Evolutionary conservation across 306 rosid genomes (phyloP).

Genomic region (Vigna unguiculata): DNA sequence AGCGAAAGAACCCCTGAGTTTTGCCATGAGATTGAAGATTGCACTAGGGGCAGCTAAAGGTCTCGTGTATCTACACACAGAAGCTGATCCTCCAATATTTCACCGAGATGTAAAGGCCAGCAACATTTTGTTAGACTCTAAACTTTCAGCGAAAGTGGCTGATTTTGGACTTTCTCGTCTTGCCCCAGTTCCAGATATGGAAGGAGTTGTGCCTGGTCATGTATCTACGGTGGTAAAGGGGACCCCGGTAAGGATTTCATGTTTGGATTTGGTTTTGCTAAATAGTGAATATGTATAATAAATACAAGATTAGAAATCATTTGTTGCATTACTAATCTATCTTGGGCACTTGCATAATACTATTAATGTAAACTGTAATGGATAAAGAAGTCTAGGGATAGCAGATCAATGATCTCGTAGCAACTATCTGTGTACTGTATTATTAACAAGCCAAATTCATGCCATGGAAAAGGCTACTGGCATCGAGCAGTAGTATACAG

Average conservation of each 20-base stretch:
- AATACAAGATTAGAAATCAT: slow-evolving; percentile 8
- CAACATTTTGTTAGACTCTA: slow-evolving; percentile 88
- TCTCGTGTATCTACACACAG: slow-evolving; percentile 84
- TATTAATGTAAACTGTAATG: neutral
- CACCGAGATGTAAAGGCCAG: slow-evolving; percentile 97
- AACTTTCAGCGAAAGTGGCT: slow-evolving; percentile 76
- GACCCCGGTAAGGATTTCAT: slow-evolving; percentile 75
- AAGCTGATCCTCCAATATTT: slow-evolving; percentile 98
- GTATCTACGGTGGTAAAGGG: slow-evolving; percentile 97
- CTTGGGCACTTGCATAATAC: neutral
- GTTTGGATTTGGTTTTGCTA: slow-evolving; percentile 7
- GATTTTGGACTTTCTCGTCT: slow-evolving; percentile 99
- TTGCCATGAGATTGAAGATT: slow-evolving; percentile 73
- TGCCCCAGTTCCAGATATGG: slow-evolving; percentile 86
- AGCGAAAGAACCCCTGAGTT: slow-evolving; percentile 67
- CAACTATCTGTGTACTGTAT: too few relatives aligned
- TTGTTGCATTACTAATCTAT: neutral
- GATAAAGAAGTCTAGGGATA: too few relatives aligned
- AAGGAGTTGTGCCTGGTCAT: slow-evolving; percentile 76
- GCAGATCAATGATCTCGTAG: too few relatives aligned
- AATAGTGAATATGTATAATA: neutral
- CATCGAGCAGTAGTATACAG: too few relatives aligned
- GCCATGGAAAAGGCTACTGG: too few relatives aligned
- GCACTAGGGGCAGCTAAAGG: slow-evolving; percentile 92
- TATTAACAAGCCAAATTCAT: too few relatives aligned